A percentile compares a stretch with the other conserved stretches of the same genome.
Conservation (phyloP, 2,329 filamentous ascomycete genomes). For the Colletotrichum tanaceti region DNA sequence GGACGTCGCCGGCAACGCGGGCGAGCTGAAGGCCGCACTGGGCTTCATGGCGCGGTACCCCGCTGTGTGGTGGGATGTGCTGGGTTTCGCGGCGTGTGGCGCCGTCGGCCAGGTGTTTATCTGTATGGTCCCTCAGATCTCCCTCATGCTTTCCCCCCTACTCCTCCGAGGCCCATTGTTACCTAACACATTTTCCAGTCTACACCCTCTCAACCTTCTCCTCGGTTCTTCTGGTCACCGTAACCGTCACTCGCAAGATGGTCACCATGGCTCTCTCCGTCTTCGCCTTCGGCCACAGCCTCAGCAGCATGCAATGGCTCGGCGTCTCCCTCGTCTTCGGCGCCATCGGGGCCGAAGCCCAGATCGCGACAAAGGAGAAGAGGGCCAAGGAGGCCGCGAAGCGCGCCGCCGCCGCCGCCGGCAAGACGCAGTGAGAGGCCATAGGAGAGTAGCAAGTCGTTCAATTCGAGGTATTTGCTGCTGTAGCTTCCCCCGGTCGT, state of each 20-base stretch:
- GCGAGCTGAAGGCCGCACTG: slow-evolving; percentile 83
- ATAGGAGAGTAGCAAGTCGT: background rate
- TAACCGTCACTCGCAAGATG: slow-evolving; percentile 99
- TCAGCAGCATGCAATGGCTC: slow-evolving; percentile 91
- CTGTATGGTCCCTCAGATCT: slow-evolving; percentile 62
- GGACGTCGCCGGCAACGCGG: slow-evolving; percentile 72
- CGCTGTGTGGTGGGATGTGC: slow-evolving; percentile 83
- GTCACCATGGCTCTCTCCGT: slow-evolving; percentile 98
- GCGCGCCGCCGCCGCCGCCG: slow-evolving; percentile 48
- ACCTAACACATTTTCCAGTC: slow-evolving; percentile 59
- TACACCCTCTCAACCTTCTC: slow-evolving; percentile 94
- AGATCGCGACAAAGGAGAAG: slow-evolving; percentile 86
- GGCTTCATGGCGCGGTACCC: slow-evolving; percentile 85
- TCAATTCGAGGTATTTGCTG: too few relatives aligned
- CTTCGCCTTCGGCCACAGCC: slow-evolving; percentile 89
- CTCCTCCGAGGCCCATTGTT: background rate
- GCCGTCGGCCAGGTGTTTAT: slow-evolving; percentile 97
- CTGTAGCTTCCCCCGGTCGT: too few relatives aligned
- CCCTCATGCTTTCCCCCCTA: slow-evolving; percentile 7
- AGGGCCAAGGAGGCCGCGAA: slow-evolving; percentile 78
- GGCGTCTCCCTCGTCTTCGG: slow-evolving; percentile 95
- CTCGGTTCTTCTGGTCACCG: slow-evolving; percentile 90
- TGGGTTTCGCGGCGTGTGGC: slow-evolving; percentile 90
- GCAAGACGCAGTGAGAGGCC: slow-evolving; percentile 47
- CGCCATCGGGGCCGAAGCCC: slow-evolving; percentile 90